Evolutionary conservation across 1,139 yeast genomes (phyloP).

Genomic region (Lodderomyces beijingensis): DNA sequence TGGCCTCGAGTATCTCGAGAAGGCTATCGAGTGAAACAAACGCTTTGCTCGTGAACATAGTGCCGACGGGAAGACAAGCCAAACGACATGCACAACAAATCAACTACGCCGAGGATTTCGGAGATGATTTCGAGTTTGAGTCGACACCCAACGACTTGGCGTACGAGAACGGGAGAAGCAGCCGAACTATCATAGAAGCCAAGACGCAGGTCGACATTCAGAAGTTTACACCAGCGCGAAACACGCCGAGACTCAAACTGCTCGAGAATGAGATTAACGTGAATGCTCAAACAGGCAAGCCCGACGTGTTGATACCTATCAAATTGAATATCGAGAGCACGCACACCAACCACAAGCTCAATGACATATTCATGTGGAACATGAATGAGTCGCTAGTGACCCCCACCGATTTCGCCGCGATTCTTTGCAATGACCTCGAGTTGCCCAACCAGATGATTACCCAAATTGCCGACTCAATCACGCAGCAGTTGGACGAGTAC

Average conservation of each 20-base stretch:
- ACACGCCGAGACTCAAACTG: constrained; percentile 24
- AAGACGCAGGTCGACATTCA: constrained; percentile 27
- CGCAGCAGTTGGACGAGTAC: constrained; percentile 76
- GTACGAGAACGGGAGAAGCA: constrained; percentile 2
- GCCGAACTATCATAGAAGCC: constrained; percentile 12
- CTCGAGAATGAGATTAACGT: constrained; percentile 20
- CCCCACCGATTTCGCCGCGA: constrained; percentile 78
- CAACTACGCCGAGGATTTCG: constrained; percentile 76
- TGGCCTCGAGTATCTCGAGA: constrained; percentile 58
- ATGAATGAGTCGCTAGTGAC: constrained; percentile 71
- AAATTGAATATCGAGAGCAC: constrained; percentile 71
- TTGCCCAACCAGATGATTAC: constrained; percentile 61
- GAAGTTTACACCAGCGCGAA: constrained; percentile 33
- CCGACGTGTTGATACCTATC: constrained; percentile 67
- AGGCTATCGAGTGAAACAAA: constrained; percentile 37
- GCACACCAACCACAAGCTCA: constrained; percentile 53
- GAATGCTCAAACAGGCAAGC: constrained; percentile 23
- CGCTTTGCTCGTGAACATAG: constrained; percentile 55
- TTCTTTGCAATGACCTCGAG: constrained; percentile 80
- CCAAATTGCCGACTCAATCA: constrained; percentile 67
- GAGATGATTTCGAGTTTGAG: constrained; percentile 65
- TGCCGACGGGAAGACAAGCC: constrained; percentile 72
- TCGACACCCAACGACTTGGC: constrained; percentile 32
- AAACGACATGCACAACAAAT: constrained; percentile 71
- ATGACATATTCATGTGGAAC: constrained; percentile 90